Evolutionary conservation across 2,329 filamentous ascomycete species (phyloP).

Genomic region (Hysterium pulicare): DNA sequence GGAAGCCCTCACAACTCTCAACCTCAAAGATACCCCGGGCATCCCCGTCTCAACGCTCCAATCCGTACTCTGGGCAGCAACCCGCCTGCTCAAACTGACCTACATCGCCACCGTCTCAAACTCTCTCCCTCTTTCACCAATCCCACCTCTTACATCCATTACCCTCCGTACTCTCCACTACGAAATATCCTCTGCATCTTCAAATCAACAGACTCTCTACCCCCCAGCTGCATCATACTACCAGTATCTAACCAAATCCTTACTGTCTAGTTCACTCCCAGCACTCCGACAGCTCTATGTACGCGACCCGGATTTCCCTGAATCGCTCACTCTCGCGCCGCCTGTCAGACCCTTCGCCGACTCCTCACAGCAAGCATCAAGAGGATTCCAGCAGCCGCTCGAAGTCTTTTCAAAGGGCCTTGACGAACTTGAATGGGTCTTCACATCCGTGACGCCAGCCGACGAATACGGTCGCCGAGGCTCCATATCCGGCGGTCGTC

Average conservation of each 20-base stretch:
- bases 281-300: conserved; percentile 77
- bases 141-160: conserved; percentile 64
- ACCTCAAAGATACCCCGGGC: conserved; percentile 65
- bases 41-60: conserved; percentile 63
- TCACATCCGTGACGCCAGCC: conserved; percentile 56
- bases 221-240: conserved; percentile 65
- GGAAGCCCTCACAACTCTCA: conserved; percentile 63
- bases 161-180: conserved; percentile 73
- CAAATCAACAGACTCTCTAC: conserved; percentile 56
- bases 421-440: conserved; percentile 66
- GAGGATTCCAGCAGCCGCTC: conserved; percentile 54
- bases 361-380: conserved; percentile 22
- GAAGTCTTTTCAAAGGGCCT: conserved; percentile 65
- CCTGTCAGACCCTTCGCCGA: conserved; percentile 55
- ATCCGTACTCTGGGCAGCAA: conserved; percentile 57
- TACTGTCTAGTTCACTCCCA: conserved; percentile 73
- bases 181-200: conserved; percentile 67
- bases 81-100: conserved; percentile 56
- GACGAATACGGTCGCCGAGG: conserved; percentile 43
- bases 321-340: conserved; percentile 70
- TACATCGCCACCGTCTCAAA: conserved; percentile 56
- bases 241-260: conserved; percentile 77
- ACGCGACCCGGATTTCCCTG: conserved; percentile 77
- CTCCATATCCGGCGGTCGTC: conserved; percentile 40
- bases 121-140: conserved; percentile 54